A percentile compares a stretch with the other conserved stretches of the same genome.
Conservation (phyloP, 2,329 filamentous ascomycete species). For the Aspergillus sojae region DNA sequence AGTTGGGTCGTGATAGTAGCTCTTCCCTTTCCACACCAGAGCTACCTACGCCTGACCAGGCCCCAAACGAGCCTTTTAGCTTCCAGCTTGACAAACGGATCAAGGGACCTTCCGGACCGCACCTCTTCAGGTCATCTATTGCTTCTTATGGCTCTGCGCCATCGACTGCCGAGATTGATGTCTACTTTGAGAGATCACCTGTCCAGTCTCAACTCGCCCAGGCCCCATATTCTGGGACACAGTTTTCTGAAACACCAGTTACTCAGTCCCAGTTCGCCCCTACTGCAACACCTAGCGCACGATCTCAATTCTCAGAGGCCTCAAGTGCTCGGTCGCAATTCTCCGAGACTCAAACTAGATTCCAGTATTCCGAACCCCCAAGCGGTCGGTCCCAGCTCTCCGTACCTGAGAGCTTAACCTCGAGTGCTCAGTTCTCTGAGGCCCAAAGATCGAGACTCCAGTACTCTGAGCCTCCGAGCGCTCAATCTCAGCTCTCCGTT, state of each 20-base stretch:
- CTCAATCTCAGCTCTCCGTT: not conserved
- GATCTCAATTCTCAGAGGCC: not conserved
- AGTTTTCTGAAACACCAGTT: slow-evolving; percentile 30
- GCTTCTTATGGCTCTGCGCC: slow-evolving; percentile 19
- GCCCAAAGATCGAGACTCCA: not conserved
- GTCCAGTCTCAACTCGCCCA: slow-evolving; percentile 7
- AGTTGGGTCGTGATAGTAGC: slow-evolving; percentile 63
- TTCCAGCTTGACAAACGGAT: slow-evolving; percentile 59
- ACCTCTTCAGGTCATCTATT: slow-evolving; percentile 73
- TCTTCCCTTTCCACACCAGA: slow-evolving; percentile 88
- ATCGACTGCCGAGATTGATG: slow-evolving; percentile 21
- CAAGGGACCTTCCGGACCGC: slow-evolving; percentile 83
- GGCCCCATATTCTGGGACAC: not conserved
- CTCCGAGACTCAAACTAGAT: not conserved
- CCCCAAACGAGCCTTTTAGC: not conserved
- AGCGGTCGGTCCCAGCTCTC: not conserved
- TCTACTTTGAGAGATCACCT: slow-evolving; percentile 23
- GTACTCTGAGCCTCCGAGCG: not conserved
- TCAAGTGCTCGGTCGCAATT: not conserved
- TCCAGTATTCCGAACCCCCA: not conserved
- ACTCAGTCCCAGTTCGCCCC: not conserved
- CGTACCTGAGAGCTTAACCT: not conserved
- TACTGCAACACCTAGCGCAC: not conserved
- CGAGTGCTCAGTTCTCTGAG: not conserved
- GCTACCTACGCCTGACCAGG: slow-evolving; percentile 67